Evolutionary conservation across 768 basidiomycete genomes (phyloP).

Genomic region (Royoungia palumana): DNA sequence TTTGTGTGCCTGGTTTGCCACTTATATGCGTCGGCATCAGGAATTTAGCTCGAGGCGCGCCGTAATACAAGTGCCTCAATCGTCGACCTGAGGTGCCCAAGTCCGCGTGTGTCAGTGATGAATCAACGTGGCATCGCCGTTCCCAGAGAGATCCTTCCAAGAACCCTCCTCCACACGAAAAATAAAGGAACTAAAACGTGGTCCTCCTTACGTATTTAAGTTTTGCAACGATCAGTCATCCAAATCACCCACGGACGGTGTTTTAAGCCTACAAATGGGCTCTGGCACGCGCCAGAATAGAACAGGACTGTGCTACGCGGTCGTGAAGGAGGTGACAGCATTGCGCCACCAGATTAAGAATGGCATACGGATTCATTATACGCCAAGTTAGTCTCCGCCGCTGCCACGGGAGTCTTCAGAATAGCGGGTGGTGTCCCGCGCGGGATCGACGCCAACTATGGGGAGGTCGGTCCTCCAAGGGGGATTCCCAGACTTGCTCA

Average conservation of each 20-base stretch:
- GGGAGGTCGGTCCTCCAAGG: neutral
- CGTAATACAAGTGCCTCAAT: neutral
- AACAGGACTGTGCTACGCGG: too few species aligned
- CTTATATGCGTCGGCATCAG: neutral
- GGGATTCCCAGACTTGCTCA: too few species aligned
- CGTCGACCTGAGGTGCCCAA: neutral
- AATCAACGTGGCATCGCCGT: neutral
- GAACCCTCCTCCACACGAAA: neutral
- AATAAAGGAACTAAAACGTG: too few species aligned
- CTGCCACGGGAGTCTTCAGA: neutral
- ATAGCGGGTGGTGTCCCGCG: neutral
- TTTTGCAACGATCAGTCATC: too few species aligned
- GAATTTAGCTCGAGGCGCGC: too few species aligned
- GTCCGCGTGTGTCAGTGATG: neutral
- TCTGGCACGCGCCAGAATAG: too few species aligned
- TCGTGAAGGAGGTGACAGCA: too few species aligned
- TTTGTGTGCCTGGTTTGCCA: too few species aligned
- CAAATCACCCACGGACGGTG: too few species aligned
- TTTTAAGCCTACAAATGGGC: too few species aligned
- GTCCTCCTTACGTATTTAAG: too few species aligned
- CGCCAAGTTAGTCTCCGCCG: neutral
- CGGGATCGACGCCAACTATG: conserved; percentile 5
- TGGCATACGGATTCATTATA: neutral
- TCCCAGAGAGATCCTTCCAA: conserved; percentile 1
- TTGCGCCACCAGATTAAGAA: neutral